phyloP scores from a whole-genome alignment of 2,329 filamentous ascomycete species.

The Coniochaeta sp. region DNA sequence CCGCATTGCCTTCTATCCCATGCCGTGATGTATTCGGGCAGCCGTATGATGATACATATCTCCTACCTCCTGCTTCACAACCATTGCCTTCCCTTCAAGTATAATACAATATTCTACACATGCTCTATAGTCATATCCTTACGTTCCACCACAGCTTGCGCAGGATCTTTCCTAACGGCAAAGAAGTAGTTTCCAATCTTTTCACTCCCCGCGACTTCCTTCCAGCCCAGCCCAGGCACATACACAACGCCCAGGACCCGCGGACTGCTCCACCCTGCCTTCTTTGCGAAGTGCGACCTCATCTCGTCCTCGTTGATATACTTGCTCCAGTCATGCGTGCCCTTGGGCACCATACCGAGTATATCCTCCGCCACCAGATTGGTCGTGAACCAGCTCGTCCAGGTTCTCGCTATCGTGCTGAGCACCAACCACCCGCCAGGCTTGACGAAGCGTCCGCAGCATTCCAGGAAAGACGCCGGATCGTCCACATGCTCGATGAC shows the following conservation, averaged over 20 bases:
- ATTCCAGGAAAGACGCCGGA: conserved; percentile 65
- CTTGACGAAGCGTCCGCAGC: conserved; percentile 66
- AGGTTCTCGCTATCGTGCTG: conserved; percentile 86
- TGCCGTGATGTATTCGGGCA: neutral
- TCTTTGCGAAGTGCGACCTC: conserved; percentile 42
- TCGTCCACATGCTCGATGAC: conserved; percentile 87
- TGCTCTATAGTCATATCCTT: neutral
- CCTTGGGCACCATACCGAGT: conserved; percentile 76
- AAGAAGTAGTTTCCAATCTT: conserved; percentile 95
- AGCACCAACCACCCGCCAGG: conserved; percentile 91
- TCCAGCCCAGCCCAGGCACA: conserved; percentile 87
- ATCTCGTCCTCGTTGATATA: conserved; percentile 87
- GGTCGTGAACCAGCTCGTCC: conserved; percentile 84
- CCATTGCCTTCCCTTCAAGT: neutral
- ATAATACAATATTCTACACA: neutral
- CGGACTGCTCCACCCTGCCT: conserved; percentile 50
- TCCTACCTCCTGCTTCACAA: neutral
- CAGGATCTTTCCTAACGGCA: conserved; percentile 24
- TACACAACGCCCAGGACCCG: conserved; percentile 78
- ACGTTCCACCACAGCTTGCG: neutral
- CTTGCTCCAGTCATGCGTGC: conserved; percentile 94
- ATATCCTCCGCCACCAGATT: conserved; percentile 88
- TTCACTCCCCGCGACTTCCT: conserved; percentile 71
- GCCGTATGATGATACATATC: neutral
- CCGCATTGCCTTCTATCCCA: neutral